Percentiles rank a stretch among this genome's conserved stretches.
These are phyloP conservation scores for Mycena rebaudengoi DNA, from an alignment of 768 basidiomycete genomes.

Conservation along the genomic window DNA sequence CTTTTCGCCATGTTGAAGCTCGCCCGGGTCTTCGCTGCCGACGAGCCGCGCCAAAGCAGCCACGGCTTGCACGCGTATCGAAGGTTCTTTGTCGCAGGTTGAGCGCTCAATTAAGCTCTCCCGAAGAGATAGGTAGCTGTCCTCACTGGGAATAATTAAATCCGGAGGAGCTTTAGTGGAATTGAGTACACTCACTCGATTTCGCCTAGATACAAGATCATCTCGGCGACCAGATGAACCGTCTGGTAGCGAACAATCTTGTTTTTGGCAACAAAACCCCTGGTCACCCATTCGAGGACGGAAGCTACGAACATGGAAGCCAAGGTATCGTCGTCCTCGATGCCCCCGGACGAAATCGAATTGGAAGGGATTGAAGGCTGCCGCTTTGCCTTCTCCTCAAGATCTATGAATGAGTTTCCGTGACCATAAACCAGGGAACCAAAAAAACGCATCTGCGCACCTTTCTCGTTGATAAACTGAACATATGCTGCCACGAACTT, in stretches of 20 bases:
- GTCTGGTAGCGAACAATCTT: conserved; percentile 87
- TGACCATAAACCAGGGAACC: conserved; percentile 6
- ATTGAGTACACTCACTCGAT: conserved; percentile 92
- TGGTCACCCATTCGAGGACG: conserved; percentile 76
- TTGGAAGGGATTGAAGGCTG: conserved; percentile 48
- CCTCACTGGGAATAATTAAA: conserved; percentile 65
- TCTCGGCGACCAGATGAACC: conserved; percentile 83
- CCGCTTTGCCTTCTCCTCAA: conserved; percentile 45
- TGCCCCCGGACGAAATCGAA: conserved; percentile 36
- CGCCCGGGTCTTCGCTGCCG: conserved; percentile 70
- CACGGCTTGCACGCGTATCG: conserved; percentile 86
- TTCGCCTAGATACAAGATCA: conserved; percentile 86
- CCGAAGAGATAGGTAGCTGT: conserved; percentile 76
- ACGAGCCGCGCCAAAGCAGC: conserved; percentile 83
- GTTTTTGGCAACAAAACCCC: conserved; percentile 90
- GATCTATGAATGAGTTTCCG: conserved; percentile 29
- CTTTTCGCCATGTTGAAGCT: conserved; percentile 55
- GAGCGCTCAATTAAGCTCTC: conserved; percentile 74
- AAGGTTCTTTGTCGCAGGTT: conserved; percentile 83
- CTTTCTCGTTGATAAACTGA: conserved; percentile 82
- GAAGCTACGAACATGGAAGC: conserved; percentile 73
- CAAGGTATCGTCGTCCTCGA: conserved; percentile 72
- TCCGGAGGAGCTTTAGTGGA: background rate
- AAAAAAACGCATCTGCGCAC: conserved; percentile 50
- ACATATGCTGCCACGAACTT: conserved; percentile 90